Base-by-base conservation (phyloP, 768 basidiomycete species). In the Russula lepida region DNA sequence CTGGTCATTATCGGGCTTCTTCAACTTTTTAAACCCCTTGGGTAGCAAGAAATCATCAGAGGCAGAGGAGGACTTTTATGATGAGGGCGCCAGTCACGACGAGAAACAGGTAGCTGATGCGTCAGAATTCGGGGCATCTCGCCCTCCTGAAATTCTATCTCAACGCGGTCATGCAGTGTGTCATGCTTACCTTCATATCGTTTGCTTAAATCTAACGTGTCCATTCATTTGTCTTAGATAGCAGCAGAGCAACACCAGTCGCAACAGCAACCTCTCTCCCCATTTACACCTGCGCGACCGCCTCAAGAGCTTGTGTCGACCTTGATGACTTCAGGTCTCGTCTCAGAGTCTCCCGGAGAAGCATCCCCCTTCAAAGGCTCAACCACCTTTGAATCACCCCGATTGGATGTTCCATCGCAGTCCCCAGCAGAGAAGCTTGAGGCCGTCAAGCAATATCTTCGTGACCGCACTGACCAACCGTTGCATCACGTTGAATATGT, bases 401-500 rank as follows among this genome's bases (percentile, higher is more conserved):
- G 30, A 19, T 21, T 54, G 17, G 48, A 55, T 37, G 39, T 52
- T 12, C 21, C 49, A 23, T 63, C 62, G 7, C 68, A 70, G 15
- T 74, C 75, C 9, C 71, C 81, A 9, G 71, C 72, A 21, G 72
- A 74, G 59, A 79, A 83, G 61, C 71, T 83, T 11, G 76, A 81
- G 49, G 74, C 76, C 15, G 79, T 83, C 56, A 75, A 74, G 43
- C 71, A 74, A 21, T 84, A 81, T 67, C 70, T 85, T 55, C 71
- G 73, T 21, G 74, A 79, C 64, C 55, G 54, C 23, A 74, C 73
- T 6, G 80, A 78, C 28, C 73, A 76, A 54, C 74, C 77, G 25
- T 75, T 85, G 19, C 81, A 78, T 55, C 71, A 76, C 4, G 75
- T 80, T 9, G 84, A 85, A 68, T 74, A 78, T 25, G 79, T 78